Base-by-base conservation (phyloP, 2,329 filamentous ascomycete species). In the Xylariales sp. region DNA sequence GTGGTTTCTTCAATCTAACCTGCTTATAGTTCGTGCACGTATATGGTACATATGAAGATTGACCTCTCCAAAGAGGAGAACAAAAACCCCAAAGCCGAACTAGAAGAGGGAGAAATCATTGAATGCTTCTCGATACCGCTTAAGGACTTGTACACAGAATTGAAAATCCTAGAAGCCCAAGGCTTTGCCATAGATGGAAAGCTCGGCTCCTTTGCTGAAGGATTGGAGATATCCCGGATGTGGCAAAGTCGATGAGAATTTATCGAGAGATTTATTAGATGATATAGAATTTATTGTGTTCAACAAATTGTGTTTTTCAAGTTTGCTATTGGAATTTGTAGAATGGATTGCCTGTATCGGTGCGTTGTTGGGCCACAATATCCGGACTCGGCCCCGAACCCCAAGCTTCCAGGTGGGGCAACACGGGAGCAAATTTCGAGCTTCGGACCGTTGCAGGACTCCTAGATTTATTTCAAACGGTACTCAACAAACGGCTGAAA, bases 101-200 rank as follows among this genome's bases (percentile, higher is more conserved):
- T 74, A 5, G 70, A 74, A 43, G 67, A 70, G 10, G 68, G 69
- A 37, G 70, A 73, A 45, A 72, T 73, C 50, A 74, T 74, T 39
- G 70, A 74, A 48, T 69, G 64, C 23, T 73, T 73, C 49, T 65
- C 65, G 29, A 62, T 74, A 3, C 65, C 67, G 0, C 45, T 73
- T 17, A 64, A 56, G 29, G 56, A 68, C 32, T 54, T 74, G 2
- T 71, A 69, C 48, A 48, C 53, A 4, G 62, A 68, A 38, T 72
- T 67, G 35, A 60, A 60, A 41, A 59, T 53, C 35, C 55, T 72
- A 17, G 69, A 72, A 40, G 40, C 47, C 5, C 45, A 53, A 32
- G 54, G 54, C 6, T 57, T 48, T 38, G 55, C 54, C 5, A 54
- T 59, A 30, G 54, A 59, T 25, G 54, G 54, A 17, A 59, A 59